Evolutionary conservation across 2,329 filamentous ascomycete species (phyloP).

Genomic region (Xylaria sp.): DNA sequence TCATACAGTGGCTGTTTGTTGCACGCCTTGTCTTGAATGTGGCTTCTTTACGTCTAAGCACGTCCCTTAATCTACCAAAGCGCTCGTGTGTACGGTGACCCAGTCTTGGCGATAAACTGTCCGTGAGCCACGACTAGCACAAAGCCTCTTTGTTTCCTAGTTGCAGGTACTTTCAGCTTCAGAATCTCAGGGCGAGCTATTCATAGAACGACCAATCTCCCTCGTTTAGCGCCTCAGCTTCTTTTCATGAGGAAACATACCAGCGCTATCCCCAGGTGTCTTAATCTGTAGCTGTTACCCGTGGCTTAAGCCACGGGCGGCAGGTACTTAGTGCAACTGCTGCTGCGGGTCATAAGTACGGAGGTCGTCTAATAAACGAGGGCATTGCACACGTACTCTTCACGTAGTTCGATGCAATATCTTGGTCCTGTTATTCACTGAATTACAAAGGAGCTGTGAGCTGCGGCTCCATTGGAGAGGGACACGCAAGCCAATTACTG

Average conservation of each 20-base stretch:
- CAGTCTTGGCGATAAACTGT: constrained; percentile 2
- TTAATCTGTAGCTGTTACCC: neutral
- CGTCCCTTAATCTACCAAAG: constrained; percentile 9
- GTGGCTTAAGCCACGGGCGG: neutral
- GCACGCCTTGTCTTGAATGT: neutral
- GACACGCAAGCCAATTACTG: constrained; percentile 25
- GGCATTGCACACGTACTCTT: constrained; percentile 21
- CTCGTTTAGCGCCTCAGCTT: constrained; percentile 10
- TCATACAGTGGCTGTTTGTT: neutral
- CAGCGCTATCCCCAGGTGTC: constrained; percentile 3
- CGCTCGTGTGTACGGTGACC: constrained; percentile 1
- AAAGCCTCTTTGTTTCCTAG: constrained; percentile 17
- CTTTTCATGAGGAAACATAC: neutral
- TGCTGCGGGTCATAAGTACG: constrained; percentile 10
- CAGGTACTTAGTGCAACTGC: neutral
- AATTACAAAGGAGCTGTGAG: constrained; percentile 4
- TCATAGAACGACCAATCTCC: constrained; percentile 20
- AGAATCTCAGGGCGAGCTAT: constrained; percentile 18
- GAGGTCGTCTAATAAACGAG: constrained; percentile 12
- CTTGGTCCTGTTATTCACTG: constrained; percentile 9
- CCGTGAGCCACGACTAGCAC: constrained; percentile 1
- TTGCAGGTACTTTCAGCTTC: neutral
- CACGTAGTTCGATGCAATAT: constrained; percentile 12
- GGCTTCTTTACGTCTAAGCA: constrained; percentile 3
- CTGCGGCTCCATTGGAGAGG: constrained; percentile 18